Conservation (phyloP, 2,329 filamentous ascomycete species). For the Aspergillus ochraceus region DNA sequence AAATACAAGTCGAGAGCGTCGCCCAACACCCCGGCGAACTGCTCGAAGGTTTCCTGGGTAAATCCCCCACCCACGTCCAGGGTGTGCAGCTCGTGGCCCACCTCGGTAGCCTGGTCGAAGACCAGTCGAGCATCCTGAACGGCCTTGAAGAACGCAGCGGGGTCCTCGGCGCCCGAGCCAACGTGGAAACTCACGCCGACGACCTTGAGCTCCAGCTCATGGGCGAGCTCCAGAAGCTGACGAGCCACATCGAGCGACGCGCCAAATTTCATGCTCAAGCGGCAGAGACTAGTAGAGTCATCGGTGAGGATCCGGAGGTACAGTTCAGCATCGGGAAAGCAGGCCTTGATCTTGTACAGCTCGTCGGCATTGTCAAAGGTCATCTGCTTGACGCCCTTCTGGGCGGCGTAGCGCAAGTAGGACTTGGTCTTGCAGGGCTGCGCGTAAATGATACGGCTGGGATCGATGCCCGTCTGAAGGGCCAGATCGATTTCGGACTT, state of each 20-base stretch:
- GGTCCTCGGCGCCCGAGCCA: constrained; percentile 91
- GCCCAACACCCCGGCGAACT: constrained; percentile 79
- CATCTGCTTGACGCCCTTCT: constrained; percentile 90
- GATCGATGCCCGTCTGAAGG: constrained; percentile 76
- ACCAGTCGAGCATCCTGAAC: constrained; percentile 85
- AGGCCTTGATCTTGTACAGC: constrained; percentile 93
- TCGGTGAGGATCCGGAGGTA: constrained; percentile 95
- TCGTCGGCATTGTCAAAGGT: constrained; percentile 99
- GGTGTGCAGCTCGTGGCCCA: constrained; percentile 80
- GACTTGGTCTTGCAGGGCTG: constrained; percentile 99
- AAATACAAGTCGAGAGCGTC: constrained; percentile 84
- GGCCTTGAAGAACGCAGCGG: constrained; percentile 85
- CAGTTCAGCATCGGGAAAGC: constrained; percentile 85
- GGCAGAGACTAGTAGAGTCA: constrained; percentile 90
- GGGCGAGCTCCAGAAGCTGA: constrained; percentile 75
- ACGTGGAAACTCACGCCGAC: constrained; percentile 98
- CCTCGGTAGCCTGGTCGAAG: constrained; percentile 76
- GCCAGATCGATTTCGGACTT: constrained; percentile 96
- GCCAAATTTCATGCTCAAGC: constrained; percentile 95
- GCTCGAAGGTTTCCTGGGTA: constrained; percentile 84
- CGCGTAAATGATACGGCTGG: constrained; percentile 94
- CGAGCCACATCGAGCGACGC: constrained; percentile 81
- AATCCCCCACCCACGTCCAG: constrained; percentile 96
- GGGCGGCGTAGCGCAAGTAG: constrained; percentile 86
- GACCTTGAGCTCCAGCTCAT: constrained; percentile 80